Evolutionary conservation across 2,329 filamentous ascomycete genomes (phyloP).

Genomic region (Sarocladiaceae sp.): DNA sequence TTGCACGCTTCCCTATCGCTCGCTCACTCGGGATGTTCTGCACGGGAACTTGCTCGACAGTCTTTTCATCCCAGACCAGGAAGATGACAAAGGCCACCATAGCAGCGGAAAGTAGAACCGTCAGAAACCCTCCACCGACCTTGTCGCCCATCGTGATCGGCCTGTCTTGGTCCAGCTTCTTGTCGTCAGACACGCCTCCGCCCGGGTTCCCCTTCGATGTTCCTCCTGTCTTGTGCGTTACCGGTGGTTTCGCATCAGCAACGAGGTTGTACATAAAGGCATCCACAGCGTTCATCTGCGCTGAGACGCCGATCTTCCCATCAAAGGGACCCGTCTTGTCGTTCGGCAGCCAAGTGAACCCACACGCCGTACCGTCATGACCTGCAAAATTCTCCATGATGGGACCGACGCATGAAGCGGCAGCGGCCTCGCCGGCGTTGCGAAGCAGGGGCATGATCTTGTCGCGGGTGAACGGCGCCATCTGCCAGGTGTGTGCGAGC

Average conservation of each 20-base stretch:
- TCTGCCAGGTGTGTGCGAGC: slow-evolving; percentile 49
- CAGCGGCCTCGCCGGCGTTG: slow-evolving; percentile 46
- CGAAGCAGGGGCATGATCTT: slow-evolving; percentile 44
- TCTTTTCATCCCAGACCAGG: not conserved
- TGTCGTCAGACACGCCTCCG: slow-evolving; percentile 33
- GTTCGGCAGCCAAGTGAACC: slow-evolving; percentile 53
- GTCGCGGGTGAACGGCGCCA: slow-evolving; percentile 47
- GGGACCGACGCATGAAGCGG: slow-evolving; percentile 40
- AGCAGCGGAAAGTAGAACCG: slow-evolving; percentile 38
- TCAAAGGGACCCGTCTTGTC: slow-evolving; percentile 43
- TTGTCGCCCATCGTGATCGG: slow-evolving; percentile 43
- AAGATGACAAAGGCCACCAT: not conserved
- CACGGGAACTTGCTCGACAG: too few relatives aligned
- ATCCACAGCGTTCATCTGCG: slow-evolving; percentile 62
- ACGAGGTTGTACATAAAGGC: slow-evolving; percentile 57
- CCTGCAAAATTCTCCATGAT: slow-evolving; percentile 36
- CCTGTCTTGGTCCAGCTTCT: slow-evolving; percentile 18
- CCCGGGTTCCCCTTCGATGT: slow-evolving; percentile 46
- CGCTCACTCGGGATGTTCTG: too few relatives aligned
- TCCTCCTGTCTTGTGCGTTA: slow-evolving; percentile 51
- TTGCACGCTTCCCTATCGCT: too few relatives aligned
- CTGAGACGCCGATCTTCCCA: slow-evolving; percentile 54
- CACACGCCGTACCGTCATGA: slow-evolving; percentile 54
- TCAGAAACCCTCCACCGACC: slow-evolving; percentile 51
- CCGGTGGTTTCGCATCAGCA: slow-evolving; percentile 33